These are phyloP conservation scores for Draba incana DNA, from an alignment of 345 rosid species.

Conservation along the genomic window DNA sequence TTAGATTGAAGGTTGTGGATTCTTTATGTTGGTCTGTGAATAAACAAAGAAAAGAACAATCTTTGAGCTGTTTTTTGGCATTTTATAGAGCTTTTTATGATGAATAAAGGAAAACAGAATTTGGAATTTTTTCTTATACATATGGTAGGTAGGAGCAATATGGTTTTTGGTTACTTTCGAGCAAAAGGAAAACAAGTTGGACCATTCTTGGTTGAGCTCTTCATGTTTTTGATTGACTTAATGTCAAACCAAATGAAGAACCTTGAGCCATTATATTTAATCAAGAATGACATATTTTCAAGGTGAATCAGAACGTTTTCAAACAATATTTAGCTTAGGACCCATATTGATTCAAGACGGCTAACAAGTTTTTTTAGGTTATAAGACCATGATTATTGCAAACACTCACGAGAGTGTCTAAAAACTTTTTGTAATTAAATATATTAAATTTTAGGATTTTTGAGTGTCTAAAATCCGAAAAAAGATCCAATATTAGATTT, in stretches of 20 bases:
- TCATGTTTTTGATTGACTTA: slow-evolving; percentile 12
- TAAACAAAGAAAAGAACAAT: neutral
- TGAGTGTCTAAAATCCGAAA: too few species aligned
- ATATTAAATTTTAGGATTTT: too few species aligned
- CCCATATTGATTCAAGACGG: slow-evolving; percentile 19
- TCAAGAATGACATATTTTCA: neutral
- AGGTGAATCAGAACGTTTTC: neutral
- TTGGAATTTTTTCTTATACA: neutral
- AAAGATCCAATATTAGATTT: too few species aligned
- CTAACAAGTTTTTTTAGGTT: neutral
- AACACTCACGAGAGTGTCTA: too few species aligned
- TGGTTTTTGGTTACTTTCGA: slow-evolving; percentile 14
- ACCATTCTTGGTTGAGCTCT: slow-evolving; percentile 12
- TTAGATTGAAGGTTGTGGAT: slow-evolving; percentile 62
- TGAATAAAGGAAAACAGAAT: slow-evolving; percentile 3
- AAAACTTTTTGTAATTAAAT: too few species aligned
- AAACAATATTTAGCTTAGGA: neutral
- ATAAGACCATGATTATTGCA: too few species aligned
- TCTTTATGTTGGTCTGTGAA: slow-evolving; percentile 46
- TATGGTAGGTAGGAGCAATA: neutral
- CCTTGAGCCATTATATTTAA: slow-evolving; percentile 8
- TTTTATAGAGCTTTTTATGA: slow-evolving; percentile 4
- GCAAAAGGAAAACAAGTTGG: neutral
- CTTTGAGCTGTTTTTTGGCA: neutral
- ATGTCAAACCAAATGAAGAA: slow-evolving; percentile 9